Evolutionary conservation across 1,284 basidiomycete species (phyloP), one percentile per base, ranked within the genome.

Genomic region (Naganishia liquefaciens): DNA sequence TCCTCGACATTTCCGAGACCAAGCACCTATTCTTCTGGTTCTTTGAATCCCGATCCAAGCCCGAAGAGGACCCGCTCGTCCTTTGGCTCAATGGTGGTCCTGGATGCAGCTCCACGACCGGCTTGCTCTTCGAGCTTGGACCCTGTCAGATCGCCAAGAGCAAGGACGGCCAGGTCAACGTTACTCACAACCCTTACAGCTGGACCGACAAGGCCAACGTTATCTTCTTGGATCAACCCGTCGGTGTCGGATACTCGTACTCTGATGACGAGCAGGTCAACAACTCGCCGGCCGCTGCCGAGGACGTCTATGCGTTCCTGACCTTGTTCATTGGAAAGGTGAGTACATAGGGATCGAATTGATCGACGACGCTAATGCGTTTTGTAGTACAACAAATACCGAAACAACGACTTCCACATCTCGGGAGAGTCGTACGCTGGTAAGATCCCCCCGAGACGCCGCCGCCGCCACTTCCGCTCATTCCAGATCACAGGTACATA

Each of bases 231-330:
- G 76, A 77, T 61, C 76, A 94, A 73, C 92, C 92, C 11, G 84
- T 93, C 71, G 86, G 88, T 66, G 93, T 95, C 33, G 93, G 93
- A 52, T 95, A 85, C 79, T 93, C 91, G 0, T 95, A 93, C 76
- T 85, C 87, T 15, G 82, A 82, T 52, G 84, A 85, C 21, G 87
- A 85, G 2, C 83, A 81, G 3, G 89, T 96, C 66, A 80, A 82
- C 75, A 83, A 79, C 71, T 82, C 82, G 30, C 82, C 81, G 40
- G 80, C 80, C 21, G 81, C 82, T 9, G 83, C 83, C 54, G 80
- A 82, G 74, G 93, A 96, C 70, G 90, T 95, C 25, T 91, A 91
- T 72, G 90, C 89, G 1, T 95, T 96, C 85, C 82, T 95, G 55
- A 82, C 92, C 73, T 84, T 96, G 49, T 96, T 96, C 84, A 81